Base-by-base conservation (phyloP, 495 filamentous ascomycete genomes). In the Trypethelium eluteriae region DNA sequence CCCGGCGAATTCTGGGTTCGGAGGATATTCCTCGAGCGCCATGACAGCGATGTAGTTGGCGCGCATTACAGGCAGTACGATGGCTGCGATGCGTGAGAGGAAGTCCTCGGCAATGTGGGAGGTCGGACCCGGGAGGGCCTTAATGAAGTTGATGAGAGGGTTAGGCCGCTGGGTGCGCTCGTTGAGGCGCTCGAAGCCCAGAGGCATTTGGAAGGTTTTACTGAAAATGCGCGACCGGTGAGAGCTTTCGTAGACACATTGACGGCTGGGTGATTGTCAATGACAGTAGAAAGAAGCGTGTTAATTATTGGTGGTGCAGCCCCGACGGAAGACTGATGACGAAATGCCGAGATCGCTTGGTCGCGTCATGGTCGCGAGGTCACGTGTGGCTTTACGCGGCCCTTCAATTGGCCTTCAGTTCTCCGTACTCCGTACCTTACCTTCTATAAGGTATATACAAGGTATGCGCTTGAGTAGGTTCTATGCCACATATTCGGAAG, bases 11-110 rank as follows among this genome's bases (percentile, higher is more conserved):
- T 93, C 89, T 10, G 73, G 70, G 73, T 92, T 93, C 4, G 85
- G 83, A 39, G 85, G 82, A 73, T 89, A 88, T 73, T 93, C 89
- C 73, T 93, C 90, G 9, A 93, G 81, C 1, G 89, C 82, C 77
- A 83, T 88, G 65, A 93, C 84, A 18, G 81, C 80, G 62, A 93
- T 77, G 70, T 85, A 80, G 70, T 91, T 76, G 34, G 81, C 76
- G 70, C 81, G 85, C 90, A 92, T 93, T 67, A 93, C 81, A 1
- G 89, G 89, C 64, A 85, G 77, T 71, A 86, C 88, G 76, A 91
- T 88, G 25, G 90, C 90, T 10, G 90, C 90, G 63, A 93, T 88
- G 34, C 88, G 82, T 70, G 88, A 86, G 5, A 93, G 78, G 70
- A 88, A 91, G 70, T 88, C 85, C 71, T 86, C 81, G 14, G 90